Evolutionary conservation across 2,329 filamentous ascomycete species (phyloP).

Genomic region (Helicocarpus griseus): DNA sequence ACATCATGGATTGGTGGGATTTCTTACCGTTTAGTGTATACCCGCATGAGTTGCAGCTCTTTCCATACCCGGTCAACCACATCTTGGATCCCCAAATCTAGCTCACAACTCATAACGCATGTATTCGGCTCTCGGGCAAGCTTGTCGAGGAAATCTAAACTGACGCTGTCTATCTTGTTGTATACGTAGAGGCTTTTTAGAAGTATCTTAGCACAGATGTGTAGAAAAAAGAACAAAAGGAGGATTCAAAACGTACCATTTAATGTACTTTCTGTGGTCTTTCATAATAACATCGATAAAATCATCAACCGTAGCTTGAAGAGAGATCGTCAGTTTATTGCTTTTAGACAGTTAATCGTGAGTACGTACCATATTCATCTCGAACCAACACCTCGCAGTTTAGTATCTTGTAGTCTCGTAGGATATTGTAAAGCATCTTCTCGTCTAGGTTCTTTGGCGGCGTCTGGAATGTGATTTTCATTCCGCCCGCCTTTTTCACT

Average conservation of each 20-base stretch:
- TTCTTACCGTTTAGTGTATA: constrained; percentile 74
- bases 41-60: constrained; percentile 76
- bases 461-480: constrained; percentile 94
- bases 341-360: neutral
- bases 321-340: neutral
- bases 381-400: constrained; percentile 94
- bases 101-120: constrained; percentile 93
- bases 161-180: constrained; percentile 98
- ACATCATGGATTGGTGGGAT: neutral
- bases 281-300: constrained; percentile 99
- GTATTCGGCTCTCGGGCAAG: constrained; percentile 89
- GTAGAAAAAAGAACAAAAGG: constrained; percentile 22
- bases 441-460: constrained; percentile 89
- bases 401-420: constrained; percentile 96
- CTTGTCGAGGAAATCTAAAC: constrained; percentile 83
- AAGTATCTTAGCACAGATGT: neutral
- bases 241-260: constrained; percentile 41
- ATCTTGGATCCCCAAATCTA: constrained; percentile 85
- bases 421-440: constrained; percentile 96
- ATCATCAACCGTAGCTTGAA: constrained; percentile 85
- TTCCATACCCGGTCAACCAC: constrained; percentile 94
- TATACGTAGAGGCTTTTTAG: constrained; percentile 76
- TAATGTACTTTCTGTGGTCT: constrained; percentile 95
- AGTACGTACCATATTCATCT: constrained; percentile 66
- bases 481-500: constrained; percentile 85